phyloP scores from a whole-genome alignment of 192 early-diverging fungal genomes.

The Thoreauomyces humboldtii region DNA sequence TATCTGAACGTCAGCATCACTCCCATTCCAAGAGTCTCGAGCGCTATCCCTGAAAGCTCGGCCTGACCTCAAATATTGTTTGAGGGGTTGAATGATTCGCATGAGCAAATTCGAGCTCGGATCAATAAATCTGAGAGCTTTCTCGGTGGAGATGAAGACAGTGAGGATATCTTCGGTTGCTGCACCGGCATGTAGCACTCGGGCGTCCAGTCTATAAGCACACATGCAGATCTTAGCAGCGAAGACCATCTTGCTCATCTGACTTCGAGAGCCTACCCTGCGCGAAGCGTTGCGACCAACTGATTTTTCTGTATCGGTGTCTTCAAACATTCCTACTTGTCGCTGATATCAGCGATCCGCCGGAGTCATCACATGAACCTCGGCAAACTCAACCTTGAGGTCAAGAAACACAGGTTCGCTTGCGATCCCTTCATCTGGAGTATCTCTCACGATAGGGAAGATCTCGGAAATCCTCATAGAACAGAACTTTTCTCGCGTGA shows the following conservation, averaged over 20 bases:
- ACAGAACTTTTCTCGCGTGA: background rate
- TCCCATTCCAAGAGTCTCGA: no score
- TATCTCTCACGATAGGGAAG: constrained; percentile 7
- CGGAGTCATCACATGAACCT: background rate
- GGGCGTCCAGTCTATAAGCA: constrained; percentile 11
- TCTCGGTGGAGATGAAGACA: constrained; percentile 11
- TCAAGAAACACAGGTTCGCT: constrained; percentile 6
- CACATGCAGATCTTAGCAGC: background rate
- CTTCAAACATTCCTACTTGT: constrained; percentile 7
- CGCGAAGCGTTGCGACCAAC: constrained; percentile 10
- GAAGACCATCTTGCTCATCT: background rate
- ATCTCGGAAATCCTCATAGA: background rate
- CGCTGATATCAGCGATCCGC: no score
- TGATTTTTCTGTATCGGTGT: constrained; percentile 15
- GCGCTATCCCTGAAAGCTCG: no score
- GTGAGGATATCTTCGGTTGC: constrained; percentile 18
- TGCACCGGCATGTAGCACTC: constrained; percentile 17
- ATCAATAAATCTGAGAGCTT: constrained; percentile 8
- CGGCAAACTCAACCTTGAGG: background rate
- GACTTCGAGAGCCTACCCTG: background rate
- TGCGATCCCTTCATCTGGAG: background rate
- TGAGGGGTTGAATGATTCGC: constrained; percentile 4
- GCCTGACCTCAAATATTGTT: constrained; percentile 16
- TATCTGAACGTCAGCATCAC: no score
- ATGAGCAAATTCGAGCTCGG: constrained; percentile 17